Evolutionary conservation across 2,329 filamentous ascomycete species (phyloP), one percentile per base, ranked within the genome.

Genomic region (Sarocladium kiliense): DNA sequence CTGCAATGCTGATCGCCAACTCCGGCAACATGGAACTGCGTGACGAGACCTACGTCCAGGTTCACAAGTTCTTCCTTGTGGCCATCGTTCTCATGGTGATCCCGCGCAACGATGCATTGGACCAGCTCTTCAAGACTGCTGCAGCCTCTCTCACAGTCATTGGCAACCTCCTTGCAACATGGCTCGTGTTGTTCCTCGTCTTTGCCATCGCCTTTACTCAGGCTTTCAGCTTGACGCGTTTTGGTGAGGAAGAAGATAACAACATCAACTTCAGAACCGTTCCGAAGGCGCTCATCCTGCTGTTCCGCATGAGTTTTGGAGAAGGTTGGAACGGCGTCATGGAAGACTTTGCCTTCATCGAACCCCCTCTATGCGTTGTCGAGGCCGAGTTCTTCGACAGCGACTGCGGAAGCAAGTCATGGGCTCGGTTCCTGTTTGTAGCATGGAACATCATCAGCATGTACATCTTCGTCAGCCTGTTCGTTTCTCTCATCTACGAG

Each of bases 361-460:
- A 82, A 58, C 85, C 88, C 2, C 93, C 93, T 0, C 81, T 89
- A 53, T 99, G 94, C 71, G 91, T 92, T 1, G 78, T 86, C 19
- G 80, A 80, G 34, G 65, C 74, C 1, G 79, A 80, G 37, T 97
- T 96, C 70, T 93, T 91, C 64, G 76, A 89, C 41, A 94, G 91
- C 64, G 95, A 99, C 71, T 99, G 94, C 66, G 94, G 94, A 57
- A 96, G 93, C 72, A 82, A 85, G 53, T 81, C 85, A 37, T 99
- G 94, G 91, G 91, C 94, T 7, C 81, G 91, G 53, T 84, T 86
- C 32, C 77, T 99, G 10, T 99, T 99, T 75, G 91, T 97, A 56
- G 84, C 88, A 3, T 99, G 94, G 94, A 99, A 99, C 75, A 93
- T 99, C 64, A 81, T 99, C 71, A 97, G 93, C 88, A 99, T 99